Evolutionary conservation across 257 asterid species (phyloP).

Genomic region (Primulina huaijiensis): DNA sequence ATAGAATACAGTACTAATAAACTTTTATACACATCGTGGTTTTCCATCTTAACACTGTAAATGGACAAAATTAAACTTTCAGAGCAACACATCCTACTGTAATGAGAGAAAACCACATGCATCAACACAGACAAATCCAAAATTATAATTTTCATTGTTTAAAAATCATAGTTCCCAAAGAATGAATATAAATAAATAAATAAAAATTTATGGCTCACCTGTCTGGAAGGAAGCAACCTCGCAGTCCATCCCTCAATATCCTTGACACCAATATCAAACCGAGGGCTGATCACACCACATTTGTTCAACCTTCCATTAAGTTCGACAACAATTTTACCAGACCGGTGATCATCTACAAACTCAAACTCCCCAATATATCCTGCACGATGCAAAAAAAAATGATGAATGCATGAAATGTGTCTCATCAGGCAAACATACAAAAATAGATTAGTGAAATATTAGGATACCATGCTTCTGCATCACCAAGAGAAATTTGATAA

Average conservation of each 20-base stretch:
- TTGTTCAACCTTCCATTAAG: constrained; percentile 19
- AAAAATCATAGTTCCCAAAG: neutral
- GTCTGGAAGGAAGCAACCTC: constrained; percentile 20
- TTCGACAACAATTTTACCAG: constrained; percentile 19
- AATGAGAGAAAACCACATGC: neutral
- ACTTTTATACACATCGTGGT: neutral
- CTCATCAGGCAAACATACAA: no score
- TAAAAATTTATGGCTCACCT: neutral
- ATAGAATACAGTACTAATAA: no score
- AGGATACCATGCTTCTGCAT: constrained; percentile 13
- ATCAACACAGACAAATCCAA: neutral
- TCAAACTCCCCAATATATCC: constrained; percentile 20
- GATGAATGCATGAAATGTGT: neutral
- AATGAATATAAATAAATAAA: neutral
- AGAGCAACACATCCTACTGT: neutral
- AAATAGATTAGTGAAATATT: neutral
- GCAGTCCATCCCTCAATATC: constrained; percentile 21
- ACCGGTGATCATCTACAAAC: constrained; percentile 13
- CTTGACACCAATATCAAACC: constrained; percentile 18
- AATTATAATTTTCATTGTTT: neutral
- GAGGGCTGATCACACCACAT: constrained; percentile 20
- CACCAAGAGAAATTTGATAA: constrained; percentile 20
- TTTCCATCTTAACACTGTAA: neutral
- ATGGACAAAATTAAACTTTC: neutral
- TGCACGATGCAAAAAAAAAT: neutral